Evolutionary conservation across 2,329 filamentous ascomycete species (phyloP).

Genomic region (Xylaria sp.): DNA sequence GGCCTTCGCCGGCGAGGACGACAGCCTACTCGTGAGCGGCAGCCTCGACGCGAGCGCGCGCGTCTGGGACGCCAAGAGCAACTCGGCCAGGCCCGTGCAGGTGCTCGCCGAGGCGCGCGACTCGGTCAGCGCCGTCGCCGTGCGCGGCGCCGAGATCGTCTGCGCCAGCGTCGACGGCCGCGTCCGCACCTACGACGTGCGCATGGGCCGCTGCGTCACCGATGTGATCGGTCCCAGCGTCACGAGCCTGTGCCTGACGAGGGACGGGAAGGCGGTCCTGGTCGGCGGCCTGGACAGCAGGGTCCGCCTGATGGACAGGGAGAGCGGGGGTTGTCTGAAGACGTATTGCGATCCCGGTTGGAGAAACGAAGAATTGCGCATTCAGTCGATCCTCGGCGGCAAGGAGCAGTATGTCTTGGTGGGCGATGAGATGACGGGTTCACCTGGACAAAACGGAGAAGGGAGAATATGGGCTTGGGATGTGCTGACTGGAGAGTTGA

Average conservation of each 20-base stretch:
- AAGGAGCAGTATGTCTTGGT: conserved; percentile 78
- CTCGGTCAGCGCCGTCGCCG: conserved; percentile 57
- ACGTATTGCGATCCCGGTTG: conserved; percentile 63
- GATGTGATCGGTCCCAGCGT: conserved; percentile 73
- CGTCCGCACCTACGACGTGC: conserved; percentile 79
- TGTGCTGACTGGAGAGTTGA: conserved; percentile 70
- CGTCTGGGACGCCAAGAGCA: conserved; percentile 70
- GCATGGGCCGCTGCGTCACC: conserved; percentile 69
- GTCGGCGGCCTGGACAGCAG: conserved; percentile 76
- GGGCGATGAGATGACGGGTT: conserved; percentile 69
- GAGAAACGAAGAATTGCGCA: conserved; percentile 71
- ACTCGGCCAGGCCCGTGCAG: conserved; percentile 66
- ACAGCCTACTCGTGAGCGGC: conserved; percentile 71
- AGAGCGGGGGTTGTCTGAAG: conserved; percentile 72
- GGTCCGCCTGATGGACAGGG: conserved; percentile 79
- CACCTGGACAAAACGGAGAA: conserved; percentile 44
- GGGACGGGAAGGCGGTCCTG: conserved; percentile 74
- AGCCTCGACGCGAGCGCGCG: conserved; percentile 77
- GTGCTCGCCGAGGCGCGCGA: conserved; percentile 74
- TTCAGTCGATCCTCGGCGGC: conserved; percentile 74
- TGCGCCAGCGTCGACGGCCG: conserved; percentile 83
- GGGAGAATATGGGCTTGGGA: conserved; percentile 82
- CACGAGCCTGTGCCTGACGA: conserved; percentile 73
- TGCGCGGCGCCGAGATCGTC: conserved; percentile 61
- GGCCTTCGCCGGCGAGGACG: conserved; percentile 63